Percentiles rank a stretch among this genome's conserved stretches.
phyloP scores from a whole-genome alignment of 306 rosid genomes.

The Begonia peltatifolia region DNA sequence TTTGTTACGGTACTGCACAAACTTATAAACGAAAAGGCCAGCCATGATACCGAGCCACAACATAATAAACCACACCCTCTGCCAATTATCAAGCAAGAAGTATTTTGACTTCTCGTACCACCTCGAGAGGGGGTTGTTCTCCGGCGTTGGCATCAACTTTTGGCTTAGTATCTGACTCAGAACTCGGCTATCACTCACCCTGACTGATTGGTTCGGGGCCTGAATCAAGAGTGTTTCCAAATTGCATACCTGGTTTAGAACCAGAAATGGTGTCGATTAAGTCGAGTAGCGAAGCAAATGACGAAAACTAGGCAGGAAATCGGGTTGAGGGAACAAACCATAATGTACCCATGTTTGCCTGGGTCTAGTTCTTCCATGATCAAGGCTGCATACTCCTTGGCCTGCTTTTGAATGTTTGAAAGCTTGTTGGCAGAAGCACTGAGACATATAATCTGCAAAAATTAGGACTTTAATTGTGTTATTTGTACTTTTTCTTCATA shows the following conservation, averaged over 20 bases:
- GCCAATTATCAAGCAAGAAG: slow-evolving; percentile 40
- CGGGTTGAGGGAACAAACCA: slow-evolving; percentile 16
- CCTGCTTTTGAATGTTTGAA: slow-evolving; percentile 35
- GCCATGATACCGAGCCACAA: slow-evolving; percentile 25
- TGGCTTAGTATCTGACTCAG: slow-evolving; percentile 41
- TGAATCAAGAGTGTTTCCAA: slow-evolving; percentile 37
- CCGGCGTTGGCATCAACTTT: slow-evolving; percentile 38
- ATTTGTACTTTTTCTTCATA: neutral
- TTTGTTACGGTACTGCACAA: slow-evolving; percentile 28
- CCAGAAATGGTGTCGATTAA: too few species aligned
- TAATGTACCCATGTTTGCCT: slow-evolving; percentile 33
- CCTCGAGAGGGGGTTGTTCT: slow-evolving; percentile 19
- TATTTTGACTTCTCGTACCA: slow-evolving; percentile 19
- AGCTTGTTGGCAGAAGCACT: slow-evolving; percentile 53
- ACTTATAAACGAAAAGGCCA: slow-evolving; percentile 35
- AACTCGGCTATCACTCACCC: slow-evolving; percentile 32
- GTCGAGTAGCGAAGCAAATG: neutral
- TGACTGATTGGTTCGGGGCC: slow-evolving; percentile 37
- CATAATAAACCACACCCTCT: slow-evolving; percentile 38
- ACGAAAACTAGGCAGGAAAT: neutral
- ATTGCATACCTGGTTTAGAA: slow-evolving; percentile 18
- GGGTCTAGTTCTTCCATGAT: slow-evolving; percentile 61
- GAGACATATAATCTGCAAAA: slow-evolving; percentile 30
- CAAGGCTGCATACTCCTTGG: slow-evolving; percentile 40
- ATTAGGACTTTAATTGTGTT: too few species aligned